Percentiles rank a stretch among this genome's conserved stretches.
Evolutionary conservation across 306 rosid genomes (phyloP).

Genomic region (Cicer bijugum): DNA sequence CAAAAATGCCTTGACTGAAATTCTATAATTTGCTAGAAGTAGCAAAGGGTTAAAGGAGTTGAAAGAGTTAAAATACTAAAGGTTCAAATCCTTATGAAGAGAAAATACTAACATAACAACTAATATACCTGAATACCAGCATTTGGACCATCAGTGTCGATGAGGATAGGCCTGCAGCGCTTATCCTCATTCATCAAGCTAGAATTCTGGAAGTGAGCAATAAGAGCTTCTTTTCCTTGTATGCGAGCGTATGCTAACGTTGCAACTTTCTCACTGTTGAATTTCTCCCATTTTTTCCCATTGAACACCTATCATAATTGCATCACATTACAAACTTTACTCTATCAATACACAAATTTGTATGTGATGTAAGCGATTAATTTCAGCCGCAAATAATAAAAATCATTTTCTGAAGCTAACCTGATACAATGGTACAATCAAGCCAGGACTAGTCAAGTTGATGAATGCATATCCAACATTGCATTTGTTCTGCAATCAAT

Average conservation of each 20-base stretch:
- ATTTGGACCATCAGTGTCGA: slow-evolving; percentile 74
- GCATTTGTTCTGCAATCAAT: slow-evolving; percentile 70
- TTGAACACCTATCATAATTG: slow-evolving; percentile 60
- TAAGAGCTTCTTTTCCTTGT: slow-evolving; percentile 72
- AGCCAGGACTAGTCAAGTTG: slow-evolving; percentile 68
- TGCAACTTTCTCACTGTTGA: slow-evolving; percentile 81
- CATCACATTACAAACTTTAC: slow-evolving; percentile 21
- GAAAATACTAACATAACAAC: no score
- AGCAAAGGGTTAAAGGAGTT: no score
- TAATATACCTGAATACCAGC: slow-evolving; percentile 64
- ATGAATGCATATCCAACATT: slow-evolving; percentile 85
- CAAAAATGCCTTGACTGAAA: no score
- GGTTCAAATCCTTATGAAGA: no score
- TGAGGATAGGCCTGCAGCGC: slow-evolving; percentile 78
- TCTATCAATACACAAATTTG: not conserved
- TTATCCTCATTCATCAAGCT: slow-evolving; percentile 77
- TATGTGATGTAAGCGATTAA: slow-evolving; percentile 30
- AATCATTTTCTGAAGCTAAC: slow-evolving; percentile 38
- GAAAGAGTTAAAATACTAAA: no score
- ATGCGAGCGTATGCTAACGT: slow-evolving; percentile 75
- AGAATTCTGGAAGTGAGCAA: slow-evolving; percentile 74
- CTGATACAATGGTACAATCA: slow-evolving; percentile 71
- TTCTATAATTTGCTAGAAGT: no score
- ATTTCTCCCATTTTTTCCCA: slow-evolving; percentile 79
- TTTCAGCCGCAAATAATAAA: not conserved